Conservation (phyloP, 75 land plant genomes). For the Selaginella moellendorffii region DNA sequence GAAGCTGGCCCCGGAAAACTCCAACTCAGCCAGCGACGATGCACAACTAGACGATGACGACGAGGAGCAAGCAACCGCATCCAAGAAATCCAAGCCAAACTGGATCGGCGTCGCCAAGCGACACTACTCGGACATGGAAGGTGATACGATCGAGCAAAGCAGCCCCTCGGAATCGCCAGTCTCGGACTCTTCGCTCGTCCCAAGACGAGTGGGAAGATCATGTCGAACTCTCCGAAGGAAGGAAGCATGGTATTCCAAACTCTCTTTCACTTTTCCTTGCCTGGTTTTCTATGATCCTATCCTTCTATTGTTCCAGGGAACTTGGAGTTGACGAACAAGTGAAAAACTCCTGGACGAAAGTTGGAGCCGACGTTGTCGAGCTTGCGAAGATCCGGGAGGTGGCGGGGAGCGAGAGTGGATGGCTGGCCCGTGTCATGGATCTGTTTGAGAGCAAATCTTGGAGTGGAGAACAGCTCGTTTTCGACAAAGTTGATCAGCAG, state of each 20-base stretch:
- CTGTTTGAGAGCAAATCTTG: neutral
- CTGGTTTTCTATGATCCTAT: no score
- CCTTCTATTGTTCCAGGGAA: no score
- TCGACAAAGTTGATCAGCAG: neutral
- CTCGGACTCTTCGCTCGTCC: neutral
- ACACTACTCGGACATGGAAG: no score
- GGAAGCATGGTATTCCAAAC: neutral
- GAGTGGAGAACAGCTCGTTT: neutral
- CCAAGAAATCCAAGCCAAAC: neutral
- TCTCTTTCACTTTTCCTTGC: no score
- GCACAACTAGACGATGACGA: no score
- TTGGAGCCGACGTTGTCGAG: neutral
- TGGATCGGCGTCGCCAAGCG: neutral
- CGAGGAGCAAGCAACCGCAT: neutral
- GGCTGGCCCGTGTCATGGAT: neutral
- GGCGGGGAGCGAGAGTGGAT: neutral
- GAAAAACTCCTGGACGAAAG: neutral
- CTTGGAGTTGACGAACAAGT: neutral
- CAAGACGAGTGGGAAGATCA: neutral
- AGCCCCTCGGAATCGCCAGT: neutral
- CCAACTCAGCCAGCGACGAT: neutral
- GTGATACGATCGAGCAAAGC: neutral
- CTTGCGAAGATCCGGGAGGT: neutral
- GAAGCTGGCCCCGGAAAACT: neutral
- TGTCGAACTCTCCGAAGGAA: neutral